A percentile compares a stretch with the other conserved stretches of the same genome.
phyloP scores from a whole-genome alignment of 2,329 filamentous ascomycete genomes.

The Sarocladiaceae sp. region DNA sequence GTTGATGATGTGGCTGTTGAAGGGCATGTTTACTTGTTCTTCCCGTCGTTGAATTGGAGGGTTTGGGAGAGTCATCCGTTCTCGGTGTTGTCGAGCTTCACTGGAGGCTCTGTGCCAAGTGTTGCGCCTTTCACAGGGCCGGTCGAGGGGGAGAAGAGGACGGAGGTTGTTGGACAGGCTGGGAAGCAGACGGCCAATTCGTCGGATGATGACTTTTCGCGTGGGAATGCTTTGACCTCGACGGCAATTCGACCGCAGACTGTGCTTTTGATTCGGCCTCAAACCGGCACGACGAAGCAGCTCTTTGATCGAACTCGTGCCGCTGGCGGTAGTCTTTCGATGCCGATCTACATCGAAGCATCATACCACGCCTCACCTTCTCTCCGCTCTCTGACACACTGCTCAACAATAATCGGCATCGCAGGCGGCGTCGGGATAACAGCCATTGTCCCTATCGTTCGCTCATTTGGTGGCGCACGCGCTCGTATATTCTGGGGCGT shows the following conservation, averaged over 20 bases:
- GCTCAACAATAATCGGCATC: constrained; percentile 14
- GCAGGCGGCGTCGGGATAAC: constrained; percentile 16
- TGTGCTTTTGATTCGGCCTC: constrained; percentile 17
- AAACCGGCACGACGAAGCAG: constrained; percentile 14
- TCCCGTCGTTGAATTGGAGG: constrained; percentile 28
- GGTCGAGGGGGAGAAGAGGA: background rate
- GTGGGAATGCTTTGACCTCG: background rate
- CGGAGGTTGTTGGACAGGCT: background rate
- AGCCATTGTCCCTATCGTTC: constrained; percentile 12
- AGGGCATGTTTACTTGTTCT: constrained; percentile 30
- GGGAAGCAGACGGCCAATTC: background rate
- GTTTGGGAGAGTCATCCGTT: constrained; percentile 35
- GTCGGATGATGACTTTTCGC: background rate
- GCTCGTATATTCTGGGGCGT: constrained; percentile 17
- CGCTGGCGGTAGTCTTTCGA: background rate
- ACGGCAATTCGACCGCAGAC: background rate
- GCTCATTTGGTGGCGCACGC: constrained; percentile 10
- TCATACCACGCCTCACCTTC: constrained; percentile 17
- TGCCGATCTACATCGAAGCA: constrained; percentile 18
- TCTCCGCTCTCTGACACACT: constrained; percentile 13
- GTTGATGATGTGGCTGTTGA: constrained; percentile 18
- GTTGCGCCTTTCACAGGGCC: background rate
- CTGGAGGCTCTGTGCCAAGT: background rate
- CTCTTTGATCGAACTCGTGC: constrained; percentile 10
- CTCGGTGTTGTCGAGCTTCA: constrained; percentile 18